Evolutionary conservation across 345 rosid species (phyloP).

Genomic region (Cardamine resedifolia): DNA sequence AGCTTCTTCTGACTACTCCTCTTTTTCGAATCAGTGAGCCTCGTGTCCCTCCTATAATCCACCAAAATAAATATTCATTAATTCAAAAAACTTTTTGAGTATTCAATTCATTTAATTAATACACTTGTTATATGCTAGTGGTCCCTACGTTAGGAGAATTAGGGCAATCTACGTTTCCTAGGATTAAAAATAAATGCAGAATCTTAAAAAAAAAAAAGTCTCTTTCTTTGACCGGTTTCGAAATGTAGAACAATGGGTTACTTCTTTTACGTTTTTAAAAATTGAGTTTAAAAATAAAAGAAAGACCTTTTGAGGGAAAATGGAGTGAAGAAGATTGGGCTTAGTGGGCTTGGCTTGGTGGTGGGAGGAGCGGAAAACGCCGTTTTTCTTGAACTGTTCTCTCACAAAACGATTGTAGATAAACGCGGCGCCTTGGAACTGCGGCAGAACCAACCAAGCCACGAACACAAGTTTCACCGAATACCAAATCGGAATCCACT

Average conservation of each 20-base stretch:
- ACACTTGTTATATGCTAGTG: background rate
- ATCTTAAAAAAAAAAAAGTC: background rate
- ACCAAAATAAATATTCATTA: too few relatives aligned
- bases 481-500: constrained; percentile 91
- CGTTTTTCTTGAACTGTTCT: constrained; percentile 48
- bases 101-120: background rate
- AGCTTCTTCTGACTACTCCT: constrained; percentile 1
- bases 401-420: constrained; percentile 66
- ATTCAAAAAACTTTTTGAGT: background rate
- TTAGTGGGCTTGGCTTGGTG: constrained; percentile 10
- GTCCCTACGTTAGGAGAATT: background rate
- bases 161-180: background rate
- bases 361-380: constrained; percentile 8
- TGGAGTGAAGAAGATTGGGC: constrained; percentile 18
- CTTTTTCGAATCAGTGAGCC: constrained; percentile 7
- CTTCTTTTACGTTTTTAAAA: background rate
- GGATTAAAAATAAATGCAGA: background rate
- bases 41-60: constrained; percentile 29
- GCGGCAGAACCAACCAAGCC: constrained; percentile 77
- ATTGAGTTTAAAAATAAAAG: background rate
- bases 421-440: constrained; percentile 74
- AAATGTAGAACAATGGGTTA: background rate
- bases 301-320: constrained; percentile 28
- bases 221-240: background rate
- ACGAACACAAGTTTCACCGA: constrained; percentile 52